phyloP scores from a whole-genome alignment of 768 basidiomycete genomes.

The Suillus placidus region DNA sequence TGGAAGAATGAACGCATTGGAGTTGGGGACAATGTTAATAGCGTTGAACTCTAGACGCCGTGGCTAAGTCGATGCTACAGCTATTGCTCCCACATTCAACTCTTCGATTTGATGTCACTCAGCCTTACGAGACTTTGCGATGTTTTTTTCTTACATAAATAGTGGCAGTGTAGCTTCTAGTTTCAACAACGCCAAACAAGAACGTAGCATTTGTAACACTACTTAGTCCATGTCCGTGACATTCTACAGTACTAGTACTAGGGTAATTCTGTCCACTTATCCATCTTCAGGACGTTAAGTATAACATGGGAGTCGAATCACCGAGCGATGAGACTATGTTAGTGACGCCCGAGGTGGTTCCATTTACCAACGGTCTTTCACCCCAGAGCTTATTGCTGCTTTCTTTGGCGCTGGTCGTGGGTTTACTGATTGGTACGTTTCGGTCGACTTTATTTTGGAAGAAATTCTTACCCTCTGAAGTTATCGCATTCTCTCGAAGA shows the following conservation, averaged over 20 bases:
- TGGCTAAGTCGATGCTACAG: neutral
- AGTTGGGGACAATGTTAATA: neutral
- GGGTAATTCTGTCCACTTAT: neutral
- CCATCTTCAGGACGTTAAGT: neutral
- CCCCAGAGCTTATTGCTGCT: slow-evolving; percentile 42
- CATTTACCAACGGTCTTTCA: slow-evolving; percentile 39
- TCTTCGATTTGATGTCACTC: neutral
- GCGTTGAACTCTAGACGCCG: neutral
- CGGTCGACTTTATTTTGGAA: neutral
- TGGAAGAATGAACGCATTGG: neutral
- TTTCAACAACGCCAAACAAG: slow-evolving; percentile 1
- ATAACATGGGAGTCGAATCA: slow-evolving; percentile 19
- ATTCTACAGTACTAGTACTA: neutral
- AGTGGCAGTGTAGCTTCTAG: neutral
- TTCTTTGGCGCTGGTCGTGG: slow-evolving; percentile 47
- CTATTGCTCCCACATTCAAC: neutral
- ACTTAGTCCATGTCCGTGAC: neutral
- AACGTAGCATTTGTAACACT: neutral
- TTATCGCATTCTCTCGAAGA: slow-evolving; percentile 44
- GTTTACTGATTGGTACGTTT: slow-evolving; percentile 47
- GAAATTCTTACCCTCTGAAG: slow-evolving; percentile 12
- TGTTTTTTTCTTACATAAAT: neutral
- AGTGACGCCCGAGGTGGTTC: slow-evolving; percentile 38
- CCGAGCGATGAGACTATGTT: slow-evolving; percentile 11
- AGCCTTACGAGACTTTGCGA: neutral